Evolutionary conservation across 2,329 filamentous ascomycete species (phyloP), one percentile per base, ranked within the genome.

Genomic region (Colletotrichum gloeosporioides): DNA sequence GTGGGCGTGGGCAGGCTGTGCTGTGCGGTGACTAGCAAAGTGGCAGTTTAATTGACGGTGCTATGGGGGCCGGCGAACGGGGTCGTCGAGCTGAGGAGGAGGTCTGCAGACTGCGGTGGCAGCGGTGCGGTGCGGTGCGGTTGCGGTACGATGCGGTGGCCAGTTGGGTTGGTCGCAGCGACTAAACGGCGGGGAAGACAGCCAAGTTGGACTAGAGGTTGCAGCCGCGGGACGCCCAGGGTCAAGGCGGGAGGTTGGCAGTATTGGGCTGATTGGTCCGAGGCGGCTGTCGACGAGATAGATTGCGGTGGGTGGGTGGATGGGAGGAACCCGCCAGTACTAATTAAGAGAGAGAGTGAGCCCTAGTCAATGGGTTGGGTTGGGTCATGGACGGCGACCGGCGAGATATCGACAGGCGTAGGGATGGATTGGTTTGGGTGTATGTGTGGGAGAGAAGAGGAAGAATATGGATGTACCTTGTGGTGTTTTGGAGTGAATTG

Each of bases 221-320:
- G 70, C 70, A 73, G 70, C 73, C 63, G 69, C 73, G n/a, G 69
- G 36, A 49, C 53, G 57, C 25, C 59, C 73, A 76, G 73, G 73
- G 73, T 73, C 73, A 76, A 69, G 73, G 69, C 69, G 69, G 70
- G 44, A 67, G 63, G 73, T 72, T 76, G 73, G 73, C 72, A 59
- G 59, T 53, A 69, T 76, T 73, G 57, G 64, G 73, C 53, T 72
- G 69, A 59, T 64, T 36, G 55, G 36, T 64, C 69, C 57, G 64
- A 59, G 71, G 64, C 64, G 62, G 59, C 53, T 62, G 69, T 76
- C 73, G 70, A 76, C 62, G 29, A 44, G 72, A 61, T 73, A 76
- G 70, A 73, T 76, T 76, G 64, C 73, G 70, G 73, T 76, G 73
- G 73, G 70, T 55, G 73, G 69, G 44, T 73, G 70, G 44, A 71